Evolutionary conservation across 2,329 filamentous ascomycete genomes (phyloP), one percentile per base, ranked within the genome.

Genomic region (Plenodomus tracheiphilus): DNA sequence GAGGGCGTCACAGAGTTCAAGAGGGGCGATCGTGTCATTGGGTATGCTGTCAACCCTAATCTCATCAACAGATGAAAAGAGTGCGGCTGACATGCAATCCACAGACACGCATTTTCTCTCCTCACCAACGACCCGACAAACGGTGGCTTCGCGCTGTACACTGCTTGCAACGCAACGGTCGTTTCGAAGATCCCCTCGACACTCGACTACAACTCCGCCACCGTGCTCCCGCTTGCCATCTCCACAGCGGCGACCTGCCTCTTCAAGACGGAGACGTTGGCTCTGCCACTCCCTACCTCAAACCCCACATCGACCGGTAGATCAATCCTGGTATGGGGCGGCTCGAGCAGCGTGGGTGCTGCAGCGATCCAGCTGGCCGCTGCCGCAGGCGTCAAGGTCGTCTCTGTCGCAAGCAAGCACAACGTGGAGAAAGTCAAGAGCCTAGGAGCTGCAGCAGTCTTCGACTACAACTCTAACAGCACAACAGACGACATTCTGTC

Each of bases 281-380:
- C 64, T 8, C 67, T 78, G 4, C 67, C 73, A 0, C 59, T 68
- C 30, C 75, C 77, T 0, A 64, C 61, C 20, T 54, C 69, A 11
- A 61, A 58, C 39, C 51, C 68, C 7, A 58, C 67, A 19, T 64
- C 66, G 37, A 54, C 47, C 2, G 54, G 52, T 22, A 76, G 76
- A 59, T 71, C 70, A 4, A 61, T 78, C 11, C 56, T 82, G 4
- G 62, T 82, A 13, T 83, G 79, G 77, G 80, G 80, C n/a, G 81
- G 80, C 0, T 74, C 77, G 2, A 62, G 60, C 51, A 66, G 62
- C 28, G 63, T 79, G 13, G 65, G 78, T 18, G 74, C 77, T 21
- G 68, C 62, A 2, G 75, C 74, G 0, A 74, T 79, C 37, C 77
- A 80, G 47, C 59, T 78, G 4, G 75, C 74, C 0, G 66, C 59